phyloP scores from a whole-genome alignment of 352 stramenopile species.

The Phytophthora fragariae region DNA sequence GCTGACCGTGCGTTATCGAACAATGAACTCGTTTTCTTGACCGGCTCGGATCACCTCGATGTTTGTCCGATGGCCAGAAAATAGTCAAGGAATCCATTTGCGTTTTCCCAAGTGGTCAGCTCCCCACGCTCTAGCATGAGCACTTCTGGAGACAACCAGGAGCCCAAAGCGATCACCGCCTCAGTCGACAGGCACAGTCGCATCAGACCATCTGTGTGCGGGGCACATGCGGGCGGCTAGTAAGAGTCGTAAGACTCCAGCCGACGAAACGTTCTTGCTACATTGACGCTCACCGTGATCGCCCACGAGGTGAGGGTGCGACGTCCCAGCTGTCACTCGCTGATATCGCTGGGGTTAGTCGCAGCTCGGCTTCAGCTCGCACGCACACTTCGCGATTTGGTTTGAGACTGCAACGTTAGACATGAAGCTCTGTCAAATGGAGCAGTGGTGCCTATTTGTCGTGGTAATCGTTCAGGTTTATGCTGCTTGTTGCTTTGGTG shows the following conservation, averaged over 20 bases:
- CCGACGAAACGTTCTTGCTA: conserved; percentile 26
- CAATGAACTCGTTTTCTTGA: conserved; percentile 3
- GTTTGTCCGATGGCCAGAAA: conserved; percentile 26
- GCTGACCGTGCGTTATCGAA: background rate
- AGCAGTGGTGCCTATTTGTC: conserved; percentile 11
- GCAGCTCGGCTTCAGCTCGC: conserved; percentile 1
- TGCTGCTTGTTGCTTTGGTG: conserved; percentile 11
- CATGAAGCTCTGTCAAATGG: conserved; percentile 16
- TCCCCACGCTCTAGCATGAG: conserved; percentile 3
- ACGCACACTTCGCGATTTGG: conserved; percentile 28
- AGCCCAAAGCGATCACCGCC: background rate
- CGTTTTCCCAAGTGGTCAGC: conserved; percentile 18
- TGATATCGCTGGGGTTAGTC: conserved; percentile 16
- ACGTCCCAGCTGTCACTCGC: conserved; percentile 19
- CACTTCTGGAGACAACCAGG: conserved; percentile 8
- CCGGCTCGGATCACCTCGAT: conserved; percentile 7
- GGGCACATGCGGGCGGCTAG: conserved; percentile 15
- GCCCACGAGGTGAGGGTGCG: conserved; percentile 35
- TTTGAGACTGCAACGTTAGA: background rate
- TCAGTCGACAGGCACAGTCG: conserved; percentile 32
- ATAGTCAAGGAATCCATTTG: conserved; percentile 26
- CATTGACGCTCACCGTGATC: conserved; percentile 15
- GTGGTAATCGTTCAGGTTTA: conserved; percentile 18
- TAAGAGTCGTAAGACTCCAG: conserved; percentile 24
- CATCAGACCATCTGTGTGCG: conserved; percentile 23